Base-by-base conservation (phyloP, 805 yeast species). In the Starmerella floricola region DNA sequence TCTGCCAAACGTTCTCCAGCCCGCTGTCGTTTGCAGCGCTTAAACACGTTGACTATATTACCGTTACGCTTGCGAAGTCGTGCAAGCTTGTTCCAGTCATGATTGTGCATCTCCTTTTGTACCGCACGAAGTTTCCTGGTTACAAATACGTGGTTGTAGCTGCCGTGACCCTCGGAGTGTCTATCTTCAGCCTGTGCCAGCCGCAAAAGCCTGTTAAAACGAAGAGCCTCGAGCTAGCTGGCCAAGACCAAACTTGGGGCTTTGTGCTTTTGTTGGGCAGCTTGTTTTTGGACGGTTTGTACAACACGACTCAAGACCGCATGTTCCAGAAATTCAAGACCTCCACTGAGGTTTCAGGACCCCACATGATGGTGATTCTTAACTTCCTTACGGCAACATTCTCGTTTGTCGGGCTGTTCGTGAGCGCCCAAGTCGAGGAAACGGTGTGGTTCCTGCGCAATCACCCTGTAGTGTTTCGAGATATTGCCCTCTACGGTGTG, bases 11-110 rank as follows among this genome's bases (percentile, higher is more conserved):
- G 18, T 54, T 87, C 20, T 76, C 95, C 1, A 72, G 87, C 2
- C 95, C 95, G 4, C 62, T 91, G 34, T 91, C 94, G 1, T 77
- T 84, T 47, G 72, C 77, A 32, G 75, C 94, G 16, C 63, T 88
- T 46, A 68, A 72, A 38, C 84, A 88, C 58, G 88, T 91, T 26
- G 95, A 84, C 56, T 91, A 82, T 57, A 64, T 91, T 55, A 80
- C 93, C 0, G 79, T 74, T 53, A 71, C 88, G 48, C 69, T 91
- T 47, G 94, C 95, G 16, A 91, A 91, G 58, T 79, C 94, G 41
- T 88, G 97, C 59, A 91, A 91, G 55, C 69, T 91, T 60, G 74
- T 91, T 18, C 99, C 99, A 0, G 94, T 88, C n/a, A 77, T 91
- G 79, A 57, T 82, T 27, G 81, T 91, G 2, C 95, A 86, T 55